Evolutionary conservation across 176 grass and related monocot genomes (phyloP).

Genomic region (Avena insularis): DNA sequence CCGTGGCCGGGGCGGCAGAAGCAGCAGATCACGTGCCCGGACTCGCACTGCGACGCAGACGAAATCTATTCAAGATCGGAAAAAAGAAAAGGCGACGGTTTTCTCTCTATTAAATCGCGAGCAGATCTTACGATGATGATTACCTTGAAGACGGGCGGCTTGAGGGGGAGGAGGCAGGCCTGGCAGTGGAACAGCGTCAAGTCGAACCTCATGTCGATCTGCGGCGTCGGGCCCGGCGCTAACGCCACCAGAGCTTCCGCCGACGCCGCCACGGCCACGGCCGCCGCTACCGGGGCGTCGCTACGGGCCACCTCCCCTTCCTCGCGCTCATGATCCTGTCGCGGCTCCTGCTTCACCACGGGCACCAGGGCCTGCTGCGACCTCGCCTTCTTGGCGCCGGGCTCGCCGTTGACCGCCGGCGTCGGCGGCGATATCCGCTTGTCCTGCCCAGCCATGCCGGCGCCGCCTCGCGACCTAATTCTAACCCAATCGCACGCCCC

Average conservation of each 20-base stretch:
- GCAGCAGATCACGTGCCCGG: conserved; percentile 27
- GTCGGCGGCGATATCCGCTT: background rate
- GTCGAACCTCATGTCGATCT: conserved; percentile 10
- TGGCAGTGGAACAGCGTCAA: conserved; percentile 19
- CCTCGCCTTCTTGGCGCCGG: conserved; percentile 5
- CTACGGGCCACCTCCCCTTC: background rate
- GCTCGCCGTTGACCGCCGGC: background rate
- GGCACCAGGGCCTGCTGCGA: background rate
- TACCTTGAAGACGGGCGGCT: conserved; percentile 40
- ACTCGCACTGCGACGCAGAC: background rate
- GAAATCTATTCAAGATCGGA: background rate
- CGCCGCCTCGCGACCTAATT: background rate
- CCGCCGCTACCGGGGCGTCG: background rate
- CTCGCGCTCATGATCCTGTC: background rate
- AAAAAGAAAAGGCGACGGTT: background rate
- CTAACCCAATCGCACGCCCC: background rate
- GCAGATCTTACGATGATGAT: background rate
- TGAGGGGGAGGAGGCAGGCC: conserved; percentile 26
- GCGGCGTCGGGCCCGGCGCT: background rate
- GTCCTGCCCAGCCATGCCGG: conserved; percentile 5
- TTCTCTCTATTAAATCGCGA: background rate
- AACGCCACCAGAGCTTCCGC: background rate
- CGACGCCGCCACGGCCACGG: background rate
- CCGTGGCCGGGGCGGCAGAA: background rate
- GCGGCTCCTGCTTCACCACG: background rate